Percentiles rank a stretch among this genome's conserved stretches.
Conservation (phyloP, 208 protist species). For the Polymyxa betae region DNA sequence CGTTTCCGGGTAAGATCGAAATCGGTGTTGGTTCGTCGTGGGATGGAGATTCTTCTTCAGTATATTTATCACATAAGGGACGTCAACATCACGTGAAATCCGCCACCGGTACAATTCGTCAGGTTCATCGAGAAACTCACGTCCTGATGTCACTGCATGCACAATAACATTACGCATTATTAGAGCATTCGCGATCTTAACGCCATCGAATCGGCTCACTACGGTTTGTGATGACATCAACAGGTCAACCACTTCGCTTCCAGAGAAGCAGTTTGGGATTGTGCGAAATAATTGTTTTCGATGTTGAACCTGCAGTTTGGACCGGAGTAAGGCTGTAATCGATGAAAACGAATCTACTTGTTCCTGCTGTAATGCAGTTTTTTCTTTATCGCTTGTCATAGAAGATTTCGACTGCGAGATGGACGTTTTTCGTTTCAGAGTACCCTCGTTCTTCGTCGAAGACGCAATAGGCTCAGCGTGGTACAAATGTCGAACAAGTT, state of each 20-base stretch:
- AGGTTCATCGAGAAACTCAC: background rate
- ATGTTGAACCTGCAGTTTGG: background rate
- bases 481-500: slow-evolving; percentile 33
- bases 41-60: background rate
- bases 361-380: background rate
- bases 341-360: background rate
- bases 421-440: too few species aligned
- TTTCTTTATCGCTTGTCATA: too few species aligned
- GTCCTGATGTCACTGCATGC: background rate
- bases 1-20: slow-evolving; percentile 3
- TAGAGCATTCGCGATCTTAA: background rate
- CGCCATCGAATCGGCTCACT: slow-evolving; percentile 19
- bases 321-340: background rate
- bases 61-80: background rate
- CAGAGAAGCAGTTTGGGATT: slow-evolving; percentile 7
- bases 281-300: background rate
- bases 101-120: background rate
- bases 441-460: background rate
- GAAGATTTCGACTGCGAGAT: too few species aligned
- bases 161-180: slow-evolving; percentile 18
- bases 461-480: background rate
- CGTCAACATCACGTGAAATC: slow-evolving; percentile 1
- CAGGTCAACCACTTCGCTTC: slow-evolving; percentile 27
- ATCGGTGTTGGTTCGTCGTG: background rate
- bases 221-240: background rate